Conservation (phyloP, 116 monocot genomes). For the Trichopus zeylanicus region DNA sequence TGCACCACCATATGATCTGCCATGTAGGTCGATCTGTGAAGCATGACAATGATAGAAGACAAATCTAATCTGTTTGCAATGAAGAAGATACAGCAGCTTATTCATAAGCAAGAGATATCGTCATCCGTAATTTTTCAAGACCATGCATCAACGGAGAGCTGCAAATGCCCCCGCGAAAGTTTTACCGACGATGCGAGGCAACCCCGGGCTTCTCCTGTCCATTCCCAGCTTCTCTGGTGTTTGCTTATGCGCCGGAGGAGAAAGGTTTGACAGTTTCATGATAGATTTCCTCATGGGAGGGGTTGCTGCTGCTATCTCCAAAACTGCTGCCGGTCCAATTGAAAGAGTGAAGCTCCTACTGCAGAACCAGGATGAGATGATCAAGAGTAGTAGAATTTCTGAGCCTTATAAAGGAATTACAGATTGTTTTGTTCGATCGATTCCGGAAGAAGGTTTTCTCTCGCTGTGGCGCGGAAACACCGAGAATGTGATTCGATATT, state of each 20-base stretch:
- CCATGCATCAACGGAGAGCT: not conserved
- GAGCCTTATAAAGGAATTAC: conserved; percentile 36
- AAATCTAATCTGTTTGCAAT: conserved; percentile 4
- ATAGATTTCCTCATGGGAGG: conserved; percentile 31
- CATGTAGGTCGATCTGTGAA: too few relatives aligned
- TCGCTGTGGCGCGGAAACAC: conserved; percentile 40
- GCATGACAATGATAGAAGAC: conserved; percentile 13
- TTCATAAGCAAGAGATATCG: conserved; percentile 6
- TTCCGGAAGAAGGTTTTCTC: conserved; percentile 17
- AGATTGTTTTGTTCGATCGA: conserved; percentile 29
- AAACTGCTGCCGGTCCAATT: conserved; percentile 30
- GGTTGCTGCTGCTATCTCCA: conserved; percentile 24
- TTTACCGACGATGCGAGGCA: conserved; percentile 1
- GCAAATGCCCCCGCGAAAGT: conserved; percentile 2
- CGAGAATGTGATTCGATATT: conserved; percentile 36
- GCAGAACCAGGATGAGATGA: conserved; percentile 44
- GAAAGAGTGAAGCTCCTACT: conserved; percentile 26
- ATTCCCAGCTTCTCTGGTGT: not conserved
- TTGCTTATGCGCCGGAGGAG: conserved; percentile 17
- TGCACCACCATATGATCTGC: too few relatives aligned
- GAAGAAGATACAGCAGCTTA: conserved; percentile 9
- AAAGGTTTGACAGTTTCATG: conserved; percentile 5
- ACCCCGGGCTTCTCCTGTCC: not conserved
- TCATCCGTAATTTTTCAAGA: conserved; percentile 3
- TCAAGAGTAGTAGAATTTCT: conserved; percentile 28